These are phyloP conservation scores for Saraca asoca DNA, from an alignment of 331 rosid genomes.

Conservation along the genomic window DNA sequence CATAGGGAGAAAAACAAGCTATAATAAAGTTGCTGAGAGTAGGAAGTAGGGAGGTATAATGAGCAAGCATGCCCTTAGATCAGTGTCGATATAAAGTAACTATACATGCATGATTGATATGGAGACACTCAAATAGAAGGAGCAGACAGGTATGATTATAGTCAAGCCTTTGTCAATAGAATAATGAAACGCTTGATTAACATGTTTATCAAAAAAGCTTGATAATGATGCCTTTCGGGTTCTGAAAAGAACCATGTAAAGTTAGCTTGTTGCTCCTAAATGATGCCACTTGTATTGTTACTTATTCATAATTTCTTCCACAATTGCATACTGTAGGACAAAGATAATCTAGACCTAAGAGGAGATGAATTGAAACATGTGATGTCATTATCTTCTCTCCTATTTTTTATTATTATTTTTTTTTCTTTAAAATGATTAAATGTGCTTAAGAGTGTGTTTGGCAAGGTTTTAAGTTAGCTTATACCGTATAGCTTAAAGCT, in stretches of 20 bases:
- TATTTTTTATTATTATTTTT: no score
- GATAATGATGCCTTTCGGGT: slow-evolving; percentile 44
- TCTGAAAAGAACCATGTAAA: slow-evolving; percentile 41
- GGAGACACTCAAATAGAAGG: slow-evolving; percentile 36
- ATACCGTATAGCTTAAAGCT: no score
- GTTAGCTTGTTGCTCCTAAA: no score
- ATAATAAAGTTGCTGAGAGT: slow-evolving; percentile 33
- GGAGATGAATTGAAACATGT: no score
- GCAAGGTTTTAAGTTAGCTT: no score
- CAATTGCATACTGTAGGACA: no score
- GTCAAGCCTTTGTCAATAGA: slow-evolving; percentile 46
- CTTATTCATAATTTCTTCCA: slow-evolving; percentile 3
- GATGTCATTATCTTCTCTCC: no score
- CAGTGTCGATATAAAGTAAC: slow-evolving; percentile 53
- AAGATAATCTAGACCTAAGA: no score
- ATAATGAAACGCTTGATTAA: slow-evolving; percentile 39
- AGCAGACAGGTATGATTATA: slow-evolving; percentile 49
- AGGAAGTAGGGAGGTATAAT: slow-evolving; percentile 43
- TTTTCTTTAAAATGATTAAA: no score
- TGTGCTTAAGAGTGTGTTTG: no score
- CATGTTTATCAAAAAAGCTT: slow-evolving; percentile 37
- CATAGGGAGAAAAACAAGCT: slow-evolving; percentile 38
- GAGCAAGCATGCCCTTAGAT: slow-evolving; percentile 60
- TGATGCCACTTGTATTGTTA: no score
- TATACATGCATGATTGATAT: slow-evolving; percentile 63